Percentiles rank a stretch among this genome's conserved stretches.
These are phyloP conservation scores for Erythrophleum ivorense DNA, from an alignment of 331 rosid species.

Conservation along the genomic window DNA sequence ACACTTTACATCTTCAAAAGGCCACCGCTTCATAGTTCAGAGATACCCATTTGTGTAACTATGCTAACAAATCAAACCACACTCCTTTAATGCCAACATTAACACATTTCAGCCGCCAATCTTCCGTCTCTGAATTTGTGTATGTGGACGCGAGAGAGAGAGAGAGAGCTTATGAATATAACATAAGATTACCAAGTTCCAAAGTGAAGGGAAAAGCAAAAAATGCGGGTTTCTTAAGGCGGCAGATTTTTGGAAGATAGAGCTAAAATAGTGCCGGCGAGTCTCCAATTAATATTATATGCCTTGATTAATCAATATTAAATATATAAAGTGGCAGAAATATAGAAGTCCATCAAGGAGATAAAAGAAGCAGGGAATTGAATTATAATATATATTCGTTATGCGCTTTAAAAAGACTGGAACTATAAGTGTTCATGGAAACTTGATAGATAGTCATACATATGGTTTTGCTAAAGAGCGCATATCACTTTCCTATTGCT, in stretches of 20 bases:
- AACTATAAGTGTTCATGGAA: neutral
- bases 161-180: neutral
- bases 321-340: neutral
- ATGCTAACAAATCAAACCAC: neutral
- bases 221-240: neutral
- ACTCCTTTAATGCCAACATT: neutral
- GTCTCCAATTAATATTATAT: neutral
- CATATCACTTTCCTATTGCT: neutral
- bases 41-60: neutral
- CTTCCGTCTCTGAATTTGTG: neutral
- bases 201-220: neutral
- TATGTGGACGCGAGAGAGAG: neutral
- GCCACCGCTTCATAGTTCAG: constrained; percentile 3
- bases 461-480: neutral
- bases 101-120: neutral
- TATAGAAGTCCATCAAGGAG: neutral
- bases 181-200: neutral
- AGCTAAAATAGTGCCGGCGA: neutral
- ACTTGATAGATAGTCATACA: neutral
- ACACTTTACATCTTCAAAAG: constrained; percentile 37
- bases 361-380: neutral
- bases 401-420: neutral
- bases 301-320: neutral
- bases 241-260: neutral
- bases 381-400: neutral